Percentiles rank a stretch among this genome's conserved stretches.
Evolutionary conservation across 73 alveolate species (phyloP).

Genomic region (Paramecium sonneborni): DNA sequence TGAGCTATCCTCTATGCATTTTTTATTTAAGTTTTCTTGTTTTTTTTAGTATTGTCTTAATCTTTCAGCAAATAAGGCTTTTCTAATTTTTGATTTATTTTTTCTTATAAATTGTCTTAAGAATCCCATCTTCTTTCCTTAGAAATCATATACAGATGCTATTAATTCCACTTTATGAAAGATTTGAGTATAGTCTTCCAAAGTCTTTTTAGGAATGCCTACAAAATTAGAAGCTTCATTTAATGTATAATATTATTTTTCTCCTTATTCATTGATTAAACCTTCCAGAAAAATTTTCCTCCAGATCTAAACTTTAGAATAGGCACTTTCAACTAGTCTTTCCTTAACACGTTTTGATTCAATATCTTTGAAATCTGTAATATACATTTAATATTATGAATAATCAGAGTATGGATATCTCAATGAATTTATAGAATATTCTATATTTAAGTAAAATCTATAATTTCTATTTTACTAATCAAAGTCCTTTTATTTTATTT

Average conservation of each 20-base stretch:
- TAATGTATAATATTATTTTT: neutral
- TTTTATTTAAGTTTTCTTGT: neutral
- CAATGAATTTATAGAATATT: neutral
- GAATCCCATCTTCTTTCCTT: constrained; percentile 38
- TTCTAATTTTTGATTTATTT: neutral
- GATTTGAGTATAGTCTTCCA: constrained; percentile 36
- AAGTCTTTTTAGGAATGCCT: constrained; percentile 54
- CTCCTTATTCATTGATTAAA: neutral
- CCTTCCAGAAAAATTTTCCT: neutral
- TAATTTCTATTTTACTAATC: too few relatives aligned
- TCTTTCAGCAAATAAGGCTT: neutral
- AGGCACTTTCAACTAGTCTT: neutral
- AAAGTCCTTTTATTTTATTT: too few relatives aligned
- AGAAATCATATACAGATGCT: neutral
- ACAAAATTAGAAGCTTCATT: constrained; percentile 39
- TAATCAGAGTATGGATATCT: neutral
- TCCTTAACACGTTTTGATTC: constrained; percentile 1
- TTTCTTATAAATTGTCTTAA: neutral
- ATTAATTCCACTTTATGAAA: neutral
- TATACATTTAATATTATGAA: neutral
- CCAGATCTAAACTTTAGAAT: neutral
- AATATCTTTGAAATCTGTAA: neutral
- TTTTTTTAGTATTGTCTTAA: neutral
- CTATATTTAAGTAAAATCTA: neutral
- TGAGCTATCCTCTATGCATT: neutral